Evolutionary conservation across 2,329 filamentous ascomycete genomes (phyloP).

Genomic region (Colletotrichum chlorophyti): DNA sequence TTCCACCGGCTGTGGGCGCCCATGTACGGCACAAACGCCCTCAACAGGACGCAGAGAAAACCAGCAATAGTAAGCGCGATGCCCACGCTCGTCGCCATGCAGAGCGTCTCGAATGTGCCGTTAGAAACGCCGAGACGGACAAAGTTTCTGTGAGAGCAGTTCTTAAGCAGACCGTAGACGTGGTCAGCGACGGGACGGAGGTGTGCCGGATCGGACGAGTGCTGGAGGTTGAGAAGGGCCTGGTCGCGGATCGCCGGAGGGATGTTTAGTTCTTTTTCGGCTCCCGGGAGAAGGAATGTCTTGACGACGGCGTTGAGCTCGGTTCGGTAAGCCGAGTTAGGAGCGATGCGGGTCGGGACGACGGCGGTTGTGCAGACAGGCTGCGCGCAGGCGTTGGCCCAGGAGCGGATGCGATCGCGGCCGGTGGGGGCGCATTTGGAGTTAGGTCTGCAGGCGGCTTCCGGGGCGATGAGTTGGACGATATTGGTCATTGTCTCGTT

Average conservation of each 20-base stretch:
- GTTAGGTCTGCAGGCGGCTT: constrained; percentile 35
- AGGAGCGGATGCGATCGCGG: constrained; percentile 32
- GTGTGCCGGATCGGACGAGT: constrained; percentile 44
- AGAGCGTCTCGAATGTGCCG: constrained; percentile 56
- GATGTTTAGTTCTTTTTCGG: constrained; percentile 56
- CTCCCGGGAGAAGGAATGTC: constrained; percentile 47
- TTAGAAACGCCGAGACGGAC: constrained; percentile 61
- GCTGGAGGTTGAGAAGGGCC: constrained; percentile 43
- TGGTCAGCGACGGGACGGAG: constrained; percentile 53
- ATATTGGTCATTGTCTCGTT: constrained; percentile 42
- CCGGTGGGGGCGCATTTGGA: constrained; percentile 23
- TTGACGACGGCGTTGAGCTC: constrained; percentile 48
- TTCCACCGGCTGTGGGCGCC: constrained; percentile 50
- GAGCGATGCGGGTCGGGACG: constrained; percentile 25
- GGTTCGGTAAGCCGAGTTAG: constrained; percentile 28
- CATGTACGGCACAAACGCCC: constrained; percentile 44
- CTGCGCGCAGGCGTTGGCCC: constrained; percentile 27
- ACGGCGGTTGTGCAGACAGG: constrained; percentile 18
- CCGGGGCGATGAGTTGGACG: constrained; percentile 39
- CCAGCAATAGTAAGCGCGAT: constrained; percentile 47
- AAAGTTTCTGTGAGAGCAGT: constrained; percentile 58
- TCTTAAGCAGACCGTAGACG: constrained; percentile 52
- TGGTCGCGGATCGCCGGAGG: constrained; percentile 47
- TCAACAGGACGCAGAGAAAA: constrained; percentile 47
- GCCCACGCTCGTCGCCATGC: constrained; percentile 51